A percentile compares a stretch with the other conserved stretches of the same genome.
These are phyloP conservation scores for Apiospora rasikravindrae DNA, from an alignment of 2,329 filamentous ascomycete genomes.

Conservation along the genomic window DNA sequence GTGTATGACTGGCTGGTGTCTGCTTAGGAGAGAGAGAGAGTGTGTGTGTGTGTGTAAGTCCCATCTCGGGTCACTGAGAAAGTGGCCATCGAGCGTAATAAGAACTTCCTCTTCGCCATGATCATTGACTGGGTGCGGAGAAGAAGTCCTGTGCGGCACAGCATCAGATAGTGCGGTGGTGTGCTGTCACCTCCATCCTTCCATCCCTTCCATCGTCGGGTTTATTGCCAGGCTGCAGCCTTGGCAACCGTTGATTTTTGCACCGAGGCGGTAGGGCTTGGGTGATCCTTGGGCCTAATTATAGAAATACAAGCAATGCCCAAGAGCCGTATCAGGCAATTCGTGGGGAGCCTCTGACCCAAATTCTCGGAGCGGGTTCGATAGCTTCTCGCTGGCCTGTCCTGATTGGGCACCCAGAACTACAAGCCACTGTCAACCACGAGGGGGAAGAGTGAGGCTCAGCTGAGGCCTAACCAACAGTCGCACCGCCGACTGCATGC, in stretches of 20 bases:
- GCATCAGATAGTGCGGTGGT: background rate
- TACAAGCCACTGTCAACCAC: background rate
- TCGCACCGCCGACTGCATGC: background rate
- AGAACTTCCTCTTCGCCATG: background rate
- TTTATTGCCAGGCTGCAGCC: conserved; percentile 3
- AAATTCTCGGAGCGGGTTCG: background rate
- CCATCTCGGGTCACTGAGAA: background rate
- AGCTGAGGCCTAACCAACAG: background rate
- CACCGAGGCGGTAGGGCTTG: background rate
- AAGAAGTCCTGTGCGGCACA: background rate
- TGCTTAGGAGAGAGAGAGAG: background rate
- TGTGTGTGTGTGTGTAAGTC: too few relatives aligned
- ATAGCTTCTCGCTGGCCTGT: background rate
- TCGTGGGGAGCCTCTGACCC: background rate
- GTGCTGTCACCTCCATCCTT: background rate
- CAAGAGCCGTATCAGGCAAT: background rate
- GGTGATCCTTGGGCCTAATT: background rate
- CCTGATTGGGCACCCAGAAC: background rate
- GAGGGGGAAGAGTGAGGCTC: background rate
- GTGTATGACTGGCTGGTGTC: background rate
- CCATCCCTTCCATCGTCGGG: background rate
- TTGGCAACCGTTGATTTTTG: background rate
- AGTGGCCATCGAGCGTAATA: conserved; percentile 1
- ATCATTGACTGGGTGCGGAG: background rate
- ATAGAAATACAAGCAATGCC: conserved; percentile 6